Conservation (phyloP, 1,139 yeast genomes). For the Lodderomyces elongisporus region DNA sequence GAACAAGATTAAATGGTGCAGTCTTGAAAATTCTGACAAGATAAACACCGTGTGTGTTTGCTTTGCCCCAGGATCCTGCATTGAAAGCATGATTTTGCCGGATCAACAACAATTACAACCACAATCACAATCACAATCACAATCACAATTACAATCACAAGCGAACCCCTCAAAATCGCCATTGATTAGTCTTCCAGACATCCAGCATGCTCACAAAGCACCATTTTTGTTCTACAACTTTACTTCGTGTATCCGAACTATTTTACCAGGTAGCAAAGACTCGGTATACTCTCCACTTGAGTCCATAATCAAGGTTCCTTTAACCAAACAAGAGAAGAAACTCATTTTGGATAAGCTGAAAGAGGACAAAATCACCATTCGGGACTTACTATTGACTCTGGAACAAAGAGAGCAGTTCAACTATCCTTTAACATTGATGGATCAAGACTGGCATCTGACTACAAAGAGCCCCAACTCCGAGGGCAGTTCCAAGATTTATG, state of each 20-base stretch:
- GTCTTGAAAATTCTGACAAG: constrained; percentile 19
- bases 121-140: background rate
- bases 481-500: constrained; percentile 56
- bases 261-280: constrained; percentile 60
- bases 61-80: constrained; percentile 62
- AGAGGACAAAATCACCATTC: constrained; percentile 39
- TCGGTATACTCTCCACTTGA: constrained; percentile 51
- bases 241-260: constrained; percentile 36
- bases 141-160: background rate
- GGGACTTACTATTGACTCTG: constrained; percentile 47
- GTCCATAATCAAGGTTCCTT: constrained; percentile 51
- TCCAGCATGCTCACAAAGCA: constrained; percentile 20
- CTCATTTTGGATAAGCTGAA: constrained; percentile 28
- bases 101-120: too few relatives aligned
- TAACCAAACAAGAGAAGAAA: constrained; percentile 51
- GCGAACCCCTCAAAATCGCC: background rate
- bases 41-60: constrained; percentile 52
- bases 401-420: constrained; percentile 43
- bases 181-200: background rate
- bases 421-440: constrained; percentile 45
- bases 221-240: constrained; percentile 37
- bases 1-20: constrained; percentile 28
- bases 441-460: constrained; percentile 57
- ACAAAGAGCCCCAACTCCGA: constrained; percentile 22
- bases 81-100: too few relatives aligned